Conservation (phyloP, 1,284 basidiomycete species). For the Amylostereum areolatum region DNA sequence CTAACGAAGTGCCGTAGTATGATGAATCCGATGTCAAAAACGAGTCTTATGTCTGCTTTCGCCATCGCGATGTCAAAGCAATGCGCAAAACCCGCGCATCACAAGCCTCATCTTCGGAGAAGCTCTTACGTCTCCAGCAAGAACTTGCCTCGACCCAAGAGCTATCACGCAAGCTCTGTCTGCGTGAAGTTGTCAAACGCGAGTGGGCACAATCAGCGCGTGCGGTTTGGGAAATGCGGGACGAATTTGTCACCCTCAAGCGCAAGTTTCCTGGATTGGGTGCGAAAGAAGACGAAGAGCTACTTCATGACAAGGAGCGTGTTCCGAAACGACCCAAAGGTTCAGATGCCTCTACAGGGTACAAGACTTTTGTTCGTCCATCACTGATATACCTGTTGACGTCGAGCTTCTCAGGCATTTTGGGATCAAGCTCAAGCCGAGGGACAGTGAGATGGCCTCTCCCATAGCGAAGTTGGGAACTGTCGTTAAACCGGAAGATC, state of each 20-base stretch:
- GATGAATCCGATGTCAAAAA: slow-evolving; percentile 89
- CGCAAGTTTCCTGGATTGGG: slow-evolving; percentile 65
- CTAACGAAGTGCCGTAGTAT: slow-evolving; percentile 39
- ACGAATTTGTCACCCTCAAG: slow-evolving; percentile 76
- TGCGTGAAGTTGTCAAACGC: slow-evolving; percentile 74
- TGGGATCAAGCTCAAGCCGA: slow-evolving; percentile 43
- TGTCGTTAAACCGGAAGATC: slow-evolving; percentile 59
- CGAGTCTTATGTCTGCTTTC: slow-evolving; percentile 1
- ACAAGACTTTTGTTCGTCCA: not conserved
- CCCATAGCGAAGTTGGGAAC: slow-evolving; percentile 38
- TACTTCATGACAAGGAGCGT: not conserved
- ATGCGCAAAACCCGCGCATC: slow-evolving; percentile 34
- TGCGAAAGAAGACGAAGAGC: slow-evolving; percentile 76
- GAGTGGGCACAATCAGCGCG: slow-evolving; percentile 54
- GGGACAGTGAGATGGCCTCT: slow-evolving; percentile 19
- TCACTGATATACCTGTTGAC: slow-evolving; percentile 3
- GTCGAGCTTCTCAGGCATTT: slow-evolving; percentile 8
- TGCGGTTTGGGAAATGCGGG: slow-evolving; percentile 75
- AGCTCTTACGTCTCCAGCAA: slow-evolving; percentile 72
- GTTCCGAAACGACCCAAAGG: not conserved
- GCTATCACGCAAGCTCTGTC: slow-evolving; percentile 62
- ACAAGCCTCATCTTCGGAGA: slow-evolving; percentile 85
- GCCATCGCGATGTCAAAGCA: not conserved
- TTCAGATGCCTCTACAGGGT: not conserved
- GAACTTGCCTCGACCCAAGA: slow-evolving; percentile 75